Evolutionary conservation across 1,284 basidiomycete species (phyloP).

Genomic region (Cutaneotrichosporon cavernicola): DNA sequence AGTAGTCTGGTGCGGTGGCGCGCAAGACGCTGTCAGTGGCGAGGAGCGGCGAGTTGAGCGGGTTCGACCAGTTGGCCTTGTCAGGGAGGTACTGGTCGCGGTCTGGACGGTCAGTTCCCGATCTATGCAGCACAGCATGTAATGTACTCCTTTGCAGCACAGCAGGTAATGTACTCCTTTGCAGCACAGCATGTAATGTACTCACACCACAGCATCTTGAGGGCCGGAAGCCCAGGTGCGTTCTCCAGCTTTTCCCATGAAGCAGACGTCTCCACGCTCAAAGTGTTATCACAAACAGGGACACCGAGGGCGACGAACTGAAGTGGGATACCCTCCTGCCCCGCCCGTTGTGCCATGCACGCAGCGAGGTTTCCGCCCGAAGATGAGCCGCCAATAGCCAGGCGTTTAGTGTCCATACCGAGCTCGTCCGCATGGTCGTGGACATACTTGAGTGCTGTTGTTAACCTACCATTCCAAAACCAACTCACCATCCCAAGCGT

Average conservation of each 20-base stretch:
- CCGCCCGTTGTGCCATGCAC: not conserved
- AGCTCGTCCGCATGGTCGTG: not conserved
- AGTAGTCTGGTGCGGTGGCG: not conserved
- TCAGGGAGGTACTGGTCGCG: not conserved
- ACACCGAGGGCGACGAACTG: not conserved
- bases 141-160: not conserved
- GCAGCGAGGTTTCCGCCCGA: conserved; percentile 12
- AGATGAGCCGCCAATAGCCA: not conserved
- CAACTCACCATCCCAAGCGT: conserved; percentile 52
- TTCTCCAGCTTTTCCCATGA: not conserved
- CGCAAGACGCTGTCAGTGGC: not conserved
- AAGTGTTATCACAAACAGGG: not conserved
- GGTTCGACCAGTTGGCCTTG: not conserved
- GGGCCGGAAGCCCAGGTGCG: not conserved
- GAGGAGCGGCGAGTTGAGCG: not conserved
- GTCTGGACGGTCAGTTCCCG: not conserved
- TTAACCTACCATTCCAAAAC: not conserved
- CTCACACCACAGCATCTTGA: conserved; percentile 4
- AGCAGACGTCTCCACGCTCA: not conserved
- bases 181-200: not conserved
- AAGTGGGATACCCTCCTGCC: not conserved
- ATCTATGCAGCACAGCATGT: not conserved
- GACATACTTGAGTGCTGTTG: not conserved
- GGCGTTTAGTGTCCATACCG: not conserved
- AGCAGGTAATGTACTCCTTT: not conserved